Evolutionary conservation across 2,329 filamentous ascomycete genomes (phyloP).

Genomic region (Neospermospora avenae): DNA sequence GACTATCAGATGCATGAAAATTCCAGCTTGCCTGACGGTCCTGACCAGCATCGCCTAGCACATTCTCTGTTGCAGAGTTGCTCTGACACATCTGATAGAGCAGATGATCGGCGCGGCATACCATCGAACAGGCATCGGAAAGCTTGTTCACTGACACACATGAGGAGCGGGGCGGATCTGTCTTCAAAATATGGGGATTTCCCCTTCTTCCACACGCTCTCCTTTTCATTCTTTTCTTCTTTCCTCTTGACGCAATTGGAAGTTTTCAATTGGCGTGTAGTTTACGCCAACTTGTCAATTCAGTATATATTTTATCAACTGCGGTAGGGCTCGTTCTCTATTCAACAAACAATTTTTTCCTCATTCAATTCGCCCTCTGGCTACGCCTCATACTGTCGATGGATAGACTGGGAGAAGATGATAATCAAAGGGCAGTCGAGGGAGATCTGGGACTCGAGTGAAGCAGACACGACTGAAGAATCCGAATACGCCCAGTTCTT

Average conservation of each 20-base stretch:
- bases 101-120: not conserved
- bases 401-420: not conserved
- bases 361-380: not conserved
- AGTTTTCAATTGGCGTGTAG: not conserved
- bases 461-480: constrained; percentile 17
- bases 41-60: not conserved
- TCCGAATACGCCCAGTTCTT: constrained; percentile 23
- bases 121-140: constrained; percentile 2
- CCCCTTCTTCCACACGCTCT: not conserved
- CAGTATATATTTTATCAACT: not conserved
- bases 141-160: constrained; percentile 2
- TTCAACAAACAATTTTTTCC: not conserved
- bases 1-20: not conserved
- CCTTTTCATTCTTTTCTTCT: not conserved
- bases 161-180: not conserved
- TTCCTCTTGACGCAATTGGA: not conserved
- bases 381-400: not conserved
- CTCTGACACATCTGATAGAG: not conserved
- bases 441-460: constrained; percentile 14
- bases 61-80: not conserved
- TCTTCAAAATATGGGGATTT: not conserved
- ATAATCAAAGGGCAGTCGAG: constrained; percentile 15
- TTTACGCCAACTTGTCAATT: too few species aligned
- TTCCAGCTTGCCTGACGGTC: not conserved
- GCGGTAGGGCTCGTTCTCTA: not conserved